Evolutionary conservation across 108 stramenopile genomes (phyloP), one percentile per base, ranked within the genome.

Genomic region (Schizochytrium sp.): DNA sequence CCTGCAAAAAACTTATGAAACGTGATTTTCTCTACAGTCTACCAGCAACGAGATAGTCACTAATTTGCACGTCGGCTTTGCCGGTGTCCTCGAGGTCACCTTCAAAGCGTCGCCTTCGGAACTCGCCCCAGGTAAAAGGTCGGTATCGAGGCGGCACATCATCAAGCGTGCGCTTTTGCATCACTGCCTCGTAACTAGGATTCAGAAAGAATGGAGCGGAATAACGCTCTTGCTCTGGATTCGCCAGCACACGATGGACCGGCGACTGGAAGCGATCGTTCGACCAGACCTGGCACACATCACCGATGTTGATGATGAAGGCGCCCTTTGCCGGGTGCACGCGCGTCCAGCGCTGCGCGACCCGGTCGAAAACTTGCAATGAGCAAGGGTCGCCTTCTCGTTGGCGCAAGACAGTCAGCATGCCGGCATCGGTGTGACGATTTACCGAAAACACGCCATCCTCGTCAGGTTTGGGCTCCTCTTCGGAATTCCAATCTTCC

Each of bases 131-230:
- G 59, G 91, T 90, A 41, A 92, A 44, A 8, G 92, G 45, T 41
- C 72, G 48, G 88, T 92, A 92, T 12, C 58, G 90, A 5, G 91
- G 48, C n/a, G 29, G 48, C 23, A 48, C 72, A 4, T 58, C 29
- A 10, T 60, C 41, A n/a, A 43, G 44, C n/a, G 89, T 83, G n/a
- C 51, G 45, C 48, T 47, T 95, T 58, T 90, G 45, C 58, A 96
- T 91, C 41, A 91, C 53, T 19, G 94, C 83, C 60, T 91, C 91
- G 72, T 96, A 97, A 14, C 93, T 90, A 8, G 97, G 97, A 90
- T 98, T 98, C 88, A 96, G 97, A 89, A 98, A 98, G 90, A 97
- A 98, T 5, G 97, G 97, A 10, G 96, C 96, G 16, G 96, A 97
- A 88, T 96, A 96, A 72, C 97, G 88, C 60, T 92, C 91, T 29